Evolutionary conservation across 2,329 filamentous ascomycete species (phyloP).

Genomic region (Zymoseptoria brevis): DNA sequence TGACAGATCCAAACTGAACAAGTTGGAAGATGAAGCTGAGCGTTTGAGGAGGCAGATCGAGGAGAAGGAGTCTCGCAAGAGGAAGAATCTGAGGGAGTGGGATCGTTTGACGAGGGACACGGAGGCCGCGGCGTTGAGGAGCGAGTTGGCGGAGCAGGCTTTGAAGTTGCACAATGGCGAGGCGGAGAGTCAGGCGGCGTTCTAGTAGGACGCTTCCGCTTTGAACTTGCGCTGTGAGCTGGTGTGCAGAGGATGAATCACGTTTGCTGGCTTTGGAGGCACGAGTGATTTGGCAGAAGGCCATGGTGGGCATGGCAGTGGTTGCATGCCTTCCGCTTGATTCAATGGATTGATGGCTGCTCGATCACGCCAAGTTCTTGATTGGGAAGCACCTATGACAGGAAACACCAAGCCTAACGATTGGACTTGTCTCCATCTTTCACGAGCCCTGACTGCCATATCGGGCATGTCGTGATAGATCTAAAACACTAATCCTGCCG

Average conservation of each 20-base stretch:
- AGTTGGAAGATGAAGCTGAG: constrained; percentile 41
- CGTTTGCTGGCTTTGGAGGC: neutral
- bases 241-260: neutral
- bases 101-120: constrained; percentile 38
- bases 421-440: too few relatives aligned
- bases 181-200: constrained; percentile 20
- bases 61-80: constrained; percentile 38
- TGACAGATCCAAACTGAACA: constrained; percentile 37
- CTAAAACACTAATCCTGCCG: neutral
- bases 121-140: constrained; percentile 37
- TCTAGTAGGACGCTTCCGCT: constrained; percentile 12
- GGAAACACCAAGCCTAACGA: too few relatives aligned
- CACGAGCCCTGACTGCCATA: neutral
- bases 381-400: too few relatives aligned
- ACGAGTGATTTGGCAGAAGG: neutral
- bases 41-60: constrained; percentile 39
- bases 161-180: constrained; percentile 29
- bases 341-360: too few relatives aligned
- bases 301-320: too few relatives aligned
- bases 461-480: neutral
- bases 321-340: too few relatives aligned
- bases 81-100: constrained; percentile 40
- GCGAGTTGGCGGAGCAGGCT: constrained; percentile 41
- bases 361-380: too few relatives aligned
- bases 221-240: neutral